Conservation (phyloP, 2,329 filamentous ascomycete genomes). For the Penicillium sp. region DNA sequence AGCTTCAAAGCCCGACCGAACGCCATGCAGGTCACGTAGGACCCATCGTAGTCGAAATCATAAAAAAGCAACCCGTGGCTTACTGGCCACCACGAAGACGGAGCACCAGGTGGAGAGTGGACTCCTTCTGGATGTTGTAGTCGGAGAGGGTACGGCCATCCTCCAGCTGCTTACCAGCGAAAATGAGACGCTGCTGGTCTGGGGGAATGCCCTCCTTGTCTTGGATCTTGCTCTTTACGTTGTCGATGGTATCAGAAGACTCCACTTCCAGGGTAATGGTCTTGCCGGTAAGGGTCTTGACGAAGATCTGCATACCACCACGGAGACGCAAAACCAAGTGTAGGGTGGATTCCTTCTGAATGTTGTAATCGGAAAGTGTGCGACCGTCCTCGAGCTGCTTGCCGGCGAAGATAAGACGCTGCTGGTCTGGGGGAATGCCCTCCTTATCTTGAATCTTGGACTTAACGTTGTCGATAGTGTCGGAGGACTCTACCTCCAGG, state of each 20-base stretch:
- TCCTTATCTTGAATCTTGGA: slow-evolving; percentile 79
- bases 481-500: slow-evolving; percentile 81
- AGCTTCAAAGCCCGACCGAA: slow-evolving; percentile 35
- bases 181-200: slow-evolving; percentile 70
- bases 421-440: slow-evolving; percentile 91
- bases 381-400: slow-evolving; percentile 93
- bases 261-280: slow-evolving; percentile 70
- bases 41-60: slow-evolving; percentile 28
- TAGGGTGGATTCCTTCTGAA: slow-evolving; percentile 85
- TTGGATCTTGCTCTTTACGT: slow-evolving; percentile 72
- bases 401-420: slow-evolving; percentile 88
- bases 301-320: slow-evolving; percentile 83
- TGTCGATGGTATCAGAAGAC: slow-evolving; percentile 68
- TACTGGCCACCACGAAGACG: slow-evolving; percentile 46
- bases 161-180: slow-evolving; percentile 66
- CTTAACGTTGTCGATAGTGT: slow-evolving; percentile 95
- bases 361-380: slow-evolving; percentile 93
- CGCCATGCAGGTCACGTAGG: slow-evolving; percentile 36
- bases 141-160: slow-evolving; percentile 53
- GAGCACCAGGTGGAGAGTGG: slow-evolving; percentile 62
- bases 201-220: slow-evolving; percentile 79
- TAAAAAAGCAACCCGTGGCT: slow-evolving; percentile 3
- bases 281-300: slow-evolving; percentile 77
- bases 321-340: slow-evolving; percentile 79
- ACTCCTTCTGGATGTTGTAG: slow-evolving; percentile 63